Evolutionary conservation across 2,329 filamentous ascomycete genomes (phyloP).

Genomic region (Neonectria sp.): DNA sequence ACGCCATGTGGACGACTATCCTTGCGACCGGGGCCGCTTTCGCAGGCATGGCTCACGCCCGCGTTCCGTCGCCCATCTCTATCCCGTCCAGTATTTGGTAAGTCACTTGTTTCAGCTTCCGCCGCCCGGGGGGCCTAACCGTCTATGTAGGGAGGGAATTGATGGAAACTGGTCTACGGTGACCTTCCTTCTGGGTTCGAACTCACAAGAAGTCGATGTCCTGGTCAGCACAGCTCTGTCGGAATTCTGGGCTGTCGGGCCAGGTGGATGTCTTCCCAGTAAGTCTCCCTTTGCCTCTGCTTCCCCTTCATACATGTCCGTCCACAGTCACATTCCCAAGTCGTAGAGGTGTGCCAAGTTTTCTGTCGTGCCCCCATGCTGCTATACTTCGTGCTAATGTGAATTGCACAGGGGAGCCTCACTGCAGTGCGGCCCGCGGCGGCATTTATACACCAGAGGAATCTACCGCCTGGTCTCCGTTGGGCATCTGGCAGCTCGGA

Average conservation of each 20-base stretch:
- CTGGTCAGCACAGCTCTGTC: conserved; percentile 77
- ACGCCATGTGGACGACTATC: conserved; percentile 37
- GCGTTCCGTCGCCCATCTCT: conserved; percentile 39
- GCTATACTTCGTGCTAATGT: conserved; percentile 33
- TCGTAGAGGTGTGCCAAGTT: background rate
- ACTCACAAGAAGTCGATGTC: conserved; percentile 54
- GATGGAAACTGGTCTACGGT: conserved; percentile 83
- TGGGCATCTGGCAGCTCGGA: conserved; percentile 74
- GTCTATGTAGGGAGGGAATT: conserved; percentile 67
- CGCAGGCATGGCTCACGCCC: conserved; percentile 36
- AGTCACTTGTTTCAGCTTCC: conserved; percentile 7
- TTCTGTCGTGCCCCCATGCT: background rate
- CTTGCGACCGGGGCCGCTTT: conserved; percentile 35
- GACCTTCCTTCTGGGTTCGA: conserved; percentile 64
- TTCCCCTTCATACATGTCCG: background rate
- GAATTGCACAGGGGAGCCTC: conserved; percentile 57
- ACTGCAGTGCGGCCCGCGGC: conserved; percentile 72
- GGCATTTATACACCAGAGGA: conserved; percentile 67
- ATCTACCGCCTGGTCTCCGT: conserved; percentile 71
- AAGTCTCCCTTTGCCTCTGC: conserved; percentile 46
- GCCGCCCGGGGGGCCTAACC: conserved; percentile 28
- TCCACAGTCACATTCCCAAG: background rate
- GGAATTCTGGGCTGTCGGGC: conserved; percentile 78
- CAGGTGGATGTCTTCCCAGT: conserved; percentile 68
- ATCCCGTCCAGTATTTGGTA: conserved; percentile 43